Base-by-base conservation (phyloP, 2,329 filamentous ascomycete species). In the Huntiella bhutanensis region DNA sequence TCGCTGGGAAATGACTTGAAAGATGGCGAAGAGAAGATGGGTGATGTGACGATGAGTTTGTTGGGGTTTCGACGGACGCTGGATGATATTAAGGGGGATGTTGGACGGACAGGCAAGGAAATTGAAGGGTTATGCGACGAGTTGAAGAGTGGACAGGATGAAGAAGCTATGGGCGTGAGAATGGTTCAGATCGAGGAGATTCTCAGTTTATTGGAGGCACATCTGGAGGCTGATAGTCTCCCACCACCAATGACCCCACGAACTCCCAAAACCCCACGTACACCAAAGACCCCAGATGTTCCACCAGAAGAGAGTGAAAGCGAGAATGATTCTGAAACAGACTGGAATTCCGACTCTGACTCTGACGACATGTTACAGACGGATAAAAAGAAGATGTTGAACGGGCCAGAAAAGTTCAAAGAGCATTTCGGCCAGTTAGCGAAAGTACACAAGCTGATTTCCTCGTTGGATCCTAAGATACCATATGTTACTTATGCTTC, bases 21-120 rank as follows among this genome's bases (percentile, higher is more conserved):
- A 46, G 87, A 87, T 2, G 92, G 92, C 5, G 87, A 93, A 56
- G 88, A 95, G 55, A 82, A 80, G 59, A 80, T 95, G 1, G 87
- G 93, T 58, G 85, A 92, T 57, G 80, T 96, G 32, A 73, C 84
- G 38, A 82, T 98, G 0, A 85, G 86, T 0, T 63, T 98, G 47
- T 60, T 96, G 50, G 85, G 85, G 0, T 95, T 98, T 56, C 71
- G 78, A 50, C 73, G 87, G 52, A 85, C 91, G 44, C 74, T 95
- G 1, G 78, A 83, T 52, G 77, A 78, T 43, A 70, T 96, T 42
- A 77, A 76, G 57, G 65, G 64, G 7, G 71, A 69, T 13, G 82
- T 95, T 0, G 64, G 67, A 5, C 68, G 71, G 49, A 70, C 80
- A 51, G 75, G 73, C 17, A 61, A 62, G 15, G 79, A 88, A 54